These are phyloP conservation scores for Aspergillus indologenus DNA, from an alignment of 495 filamentous ascomycete species.

Conservation along the genomic window DNA sequence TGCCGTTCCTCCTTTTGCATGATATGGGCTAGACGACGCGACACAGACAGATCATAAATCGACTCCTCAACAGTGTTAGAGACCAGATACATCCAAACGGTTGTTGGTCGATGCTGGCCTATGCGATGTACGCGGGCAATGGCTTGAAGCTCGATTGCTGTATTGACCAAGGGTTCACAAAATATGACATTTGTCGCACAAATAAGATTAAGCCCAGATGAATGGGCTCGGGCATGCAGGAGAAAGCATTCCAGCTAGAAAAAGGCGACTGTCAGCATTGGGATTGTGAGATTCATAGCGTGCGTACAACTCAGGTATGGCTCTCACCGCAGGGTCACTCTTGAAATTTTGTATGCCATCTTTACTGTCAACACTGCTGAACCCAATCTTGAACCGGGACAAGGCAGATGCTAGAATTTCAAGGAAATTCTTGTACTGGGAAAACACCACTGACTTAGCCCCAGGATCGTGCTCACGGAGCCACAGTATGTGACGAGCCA, in stretches of 20 bases:
- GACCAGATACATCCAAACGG: slow-evolving; percentile 92
- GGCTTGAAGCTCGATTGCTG: slow-evolving; percentile 88
- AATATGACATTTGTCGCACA: slow-evolving; percentile 93
- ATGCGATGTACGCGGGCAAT: slow-evolving; percentile 94
- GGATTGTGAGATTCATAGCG: background rate
- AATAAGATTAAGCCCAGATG: slow-evolving; percentile 83
- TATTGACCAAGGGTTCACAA: slow-evolving; percentile 89
- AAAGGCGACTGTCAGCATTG: slow-evolving; percentile 1
- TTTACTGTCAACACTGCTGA: slow-evolving; percentile 58
- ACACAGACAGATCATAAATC: slow-evolving; percentile 81
- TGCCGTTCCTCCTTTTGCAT: slow-evolving; percentile 41
- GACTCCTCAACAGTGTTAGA: slow-evolving; percentile 85
- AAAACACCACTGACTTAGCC: slow-evolving; percentile 87
- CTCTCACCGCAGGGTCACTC: slow-evolving; percentile 58
- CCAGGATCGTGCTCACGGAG: slow-evolving; percentile 79
- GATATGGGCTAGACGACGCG: slow-evolving; percentile 73
- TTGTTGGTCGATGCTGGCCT: slow-evolving; percentile 81
- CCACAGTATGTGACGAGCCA: slow-evolving; percentile 81
- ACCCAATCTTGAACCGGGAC: slow-evolving; percentile 63
- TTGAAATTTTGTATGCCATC: slow-evolving; percentile 72
- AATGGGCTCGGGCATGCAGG: slow-evolving; percentile 82
- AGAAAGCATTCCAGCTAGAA: slow-evolving; percentile 75
- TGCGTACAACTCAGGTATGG: background rate
- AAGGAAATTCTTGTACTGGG: slow-evolving; percentile 82
- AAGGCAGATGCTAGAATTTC: slow-evolving; percentile 67